Percentiles rank a stretch among this genome's conserved stretches.
phyloP scores from a whole-genome alignment of 2,329 filamentous ascomycete species.

The Botryosphaeria agaves region DNA sequence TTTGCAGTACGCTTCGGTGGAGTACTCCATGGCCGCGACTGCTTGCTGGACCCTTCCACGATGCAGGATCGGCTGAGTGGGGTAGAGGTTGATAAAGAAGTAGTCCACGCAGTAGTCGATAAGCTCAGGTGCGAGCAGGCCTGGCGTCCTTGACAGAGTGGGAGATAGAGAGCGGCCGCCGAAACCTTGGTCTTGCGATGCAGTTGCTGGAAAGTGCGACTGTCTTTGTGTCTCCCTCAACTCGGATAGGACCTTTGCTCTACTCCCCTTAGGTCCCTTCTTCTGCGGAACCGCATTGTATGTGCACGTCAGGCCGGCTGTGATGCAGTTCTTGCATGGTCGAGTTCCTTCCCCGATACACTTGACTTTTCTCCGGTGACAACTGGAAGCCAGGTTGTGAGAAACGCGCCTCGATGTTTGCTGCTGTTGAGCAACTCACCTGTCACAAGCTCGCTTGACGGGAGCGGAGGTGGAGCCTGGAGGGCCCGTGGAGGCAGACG shows the following conservation, averaged over 20 bases:
- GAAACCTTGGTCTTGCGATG: slow-evolving; percentile 17
- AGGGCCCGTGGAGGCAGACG: too few species aligned
- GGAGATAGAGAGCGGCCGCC: slow-evolving; percentile 23
- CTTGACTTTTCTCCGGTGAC: slow-evolving; percentile 32
- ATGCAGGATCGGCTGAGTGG: slow-evolving; percentile 45
- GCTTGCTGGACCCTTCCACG: slow-evolving; percentile 32
- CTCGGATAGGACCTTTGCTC: slow-evolving; percentile 46
- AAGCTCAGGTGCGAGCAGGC: slow-evolving; percentile 32
- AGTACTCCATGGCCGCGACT: slow-evolving; percentile 32
- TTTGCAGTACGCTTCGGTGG: slow-evolving; percentile 40
- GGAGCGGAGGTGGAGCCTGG: slow-evolving; percentile 17
- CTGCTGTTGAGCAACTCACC: slow-evolving; percentile 11
- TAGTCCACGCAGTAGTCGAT: slow-evolving; percentile 38
- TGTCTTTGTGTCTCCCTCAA: slow-evolving; percentile 33
- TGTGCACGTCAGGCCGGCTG: slow-evolving; percentile 42
- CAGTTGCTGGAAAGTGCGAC: slow-evolving; percentile 21
- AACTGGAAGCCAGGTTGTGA: slow-evolving; percentile 7
- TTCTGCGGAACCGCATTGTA: slow-evolving; percentile 48
- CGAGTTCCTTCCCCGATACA: slow-evolving; percentile 31
- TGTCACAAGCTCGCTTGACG: slow-evolving; percentile 24
- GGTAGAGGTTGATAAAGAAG: slow-evolving; percentile 44
- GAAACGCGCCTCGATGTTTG: not conserved
- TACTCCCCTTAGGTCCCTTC: slow-evolving; percentile 44
- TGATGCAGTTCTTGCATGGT: slow-evolving; percentile 43
- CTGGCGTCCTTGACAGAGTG: slow-evolving; percentile 27